Percentiles rank a stretch among this genome's conserved stretches.
Conservation (phyloP, 371 early-diverging fungal species). For the Haplosporangium sp. region DNA sequence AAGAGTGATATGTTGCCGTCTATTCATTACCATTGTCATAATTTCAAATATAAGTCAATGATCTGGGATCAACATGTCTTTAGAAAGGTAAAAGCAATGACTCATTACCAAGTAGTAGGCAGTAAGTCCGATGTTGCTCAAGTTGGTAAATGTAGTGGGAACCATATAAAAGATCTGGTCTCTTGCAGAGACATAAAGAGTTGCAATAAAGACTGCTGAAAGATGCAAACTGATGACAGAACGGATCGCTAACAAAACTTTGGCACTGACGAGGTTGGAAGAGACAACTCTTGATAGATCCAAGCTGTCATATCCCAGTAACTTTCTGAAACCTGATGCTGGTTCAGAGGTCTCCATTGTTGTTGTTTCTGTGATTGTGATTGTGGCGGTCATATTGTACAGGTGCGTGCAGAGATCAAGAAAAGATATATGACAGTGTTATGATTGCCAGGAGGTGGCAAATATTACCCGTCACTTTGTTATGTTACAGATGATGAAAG, state of each 20-base stretch:
- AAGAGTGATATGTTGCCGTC: constrained; percentile 49
- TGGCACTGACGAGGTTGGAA: constrained; percentile 46
- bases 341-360: background rate
- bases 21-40: constrained; percentile 2
- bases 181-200: constrained; percentile 50
- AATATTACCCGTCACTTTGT: too few species aligned
- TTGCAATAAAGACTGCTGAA: constrained; percentile 48
- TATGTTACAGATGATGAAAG: too few species aligned
- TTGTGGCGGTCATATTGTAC: too few species aligned
- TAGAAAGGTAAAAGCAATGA: too few species aligned
- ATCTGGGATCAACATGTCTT: too few species aligned
- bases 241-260: constrained; percentile 24
- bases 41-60: too few species aligned
- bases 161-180: constrained; percentile 55
- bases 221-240: constrained; percentile 33
- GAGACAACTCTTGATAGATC: constrained; percentile 34
- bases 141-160: constrained; percentile 53
- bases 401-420: too few species aligned
- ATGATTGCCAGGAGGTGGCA: too few species aligned
- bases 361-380: background rate
- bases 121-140: constrained; percentile 53
- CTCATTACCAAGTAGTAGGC: constrained; percentile 51
- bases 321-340: constrained; percentile 15
- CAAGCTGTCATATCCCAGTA: constrained; percentile 35
- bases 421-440: too few species aligned